phyloP scores from a whole-genome alignment of 179 eudicot species.

The Amaranthus tricolor region DNA sequence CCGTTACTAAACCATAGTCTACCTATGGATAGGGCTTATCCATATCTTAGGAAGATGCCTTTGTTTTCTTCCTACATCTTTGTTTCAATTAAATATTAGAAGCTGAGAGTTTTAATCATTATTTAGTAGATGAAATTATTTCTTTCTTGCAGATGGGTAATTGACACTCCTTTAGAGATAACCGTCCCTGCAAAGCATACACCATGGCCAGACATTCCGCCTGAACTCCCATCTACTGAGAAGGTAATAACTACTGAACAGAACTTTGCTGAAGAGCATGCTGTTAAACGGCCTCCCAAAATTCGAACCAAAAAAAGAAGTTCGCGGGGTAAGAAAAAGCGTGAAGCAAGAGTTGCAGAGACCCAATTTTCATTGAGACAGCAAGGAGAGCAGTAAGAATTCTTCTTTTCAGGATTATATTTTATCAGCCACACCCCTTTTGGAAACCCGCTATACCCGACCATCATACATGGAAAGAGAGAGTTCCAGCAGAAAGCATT shows the following conservation, averaged over 20 bases:
- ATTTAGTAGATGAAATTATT: slow-evolving; percentile 8
- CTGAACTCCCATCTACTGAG: slow-evolving; percentile 54
- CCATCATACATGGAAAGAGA: slow-evolving; percentile 16
- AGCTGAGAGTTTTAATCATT: not conserved
- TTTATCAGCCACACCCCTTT: slow-evolving; percentile 1
- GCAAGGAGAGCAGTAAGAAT: slow-evolving; percentile 30
- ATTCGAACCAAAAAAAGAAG: slow-evolving; percentile 34
- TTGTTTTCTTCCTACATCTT: not conserved
- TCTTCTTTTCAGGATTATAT: not conserved
- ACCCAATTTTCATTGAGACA: slow-evolving; percentile 25
- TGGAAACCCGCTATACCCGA: slow-evolving; percentile 12
- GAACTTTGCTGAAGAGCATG: slow-evolving; percentile 26
- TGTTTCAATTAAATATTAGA: not conserved
- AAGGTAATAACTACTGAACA: slow-evolving; percentile 29
- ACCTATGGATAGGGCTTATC: not conserved
- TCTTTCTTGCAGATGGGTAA: slow-evolving; percentile 73
- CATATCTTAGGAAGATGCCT: not conserved
- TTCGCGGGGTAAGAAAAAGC: slow-evolving; percentile 41
- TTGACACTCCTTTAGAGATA: slow-evolving; percentile 77
- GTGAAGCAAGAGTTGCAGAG: slow-evolving; percentile 33
- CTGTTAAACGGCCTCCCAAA: slow-evolving; percentile 38
- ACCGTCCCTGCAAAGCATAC: slow-evolving; percentile 88
- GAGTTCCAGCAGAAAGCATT: slow-evolving; percentile 12
- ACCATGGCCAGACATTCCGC: slow-evolving; percentile 87
- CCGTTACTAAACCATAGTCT: not conserved